Percentiles rank a stretch among this genome's conserved stretches.
Evolutionary conservation across 352 stramenopile species (phyloP).

Genomic region (Elongisporangium prolatum): DNA sequence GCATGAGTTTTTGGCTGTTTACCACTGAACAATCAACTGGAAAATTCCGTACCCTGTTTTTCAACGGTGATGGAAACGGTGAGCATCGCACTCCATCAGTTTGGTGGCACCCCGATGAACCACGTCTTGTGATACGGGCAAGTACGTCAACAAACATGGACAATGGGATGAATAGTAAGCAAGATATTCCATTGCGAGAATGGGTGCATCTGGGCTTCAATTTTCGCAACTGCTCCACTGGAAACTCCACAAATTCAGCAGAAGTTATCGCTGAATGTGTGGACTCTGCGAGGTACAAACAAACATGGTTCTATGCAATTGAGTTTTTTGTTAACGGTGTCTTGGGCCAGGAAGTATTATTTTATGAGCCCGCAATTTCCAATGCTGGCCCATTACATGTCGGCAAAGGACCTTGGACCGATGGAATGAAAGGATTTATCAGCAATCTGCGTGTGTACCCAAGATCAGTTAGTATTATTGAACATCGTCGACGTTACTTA

Average conservation of each 20-base stretch:
- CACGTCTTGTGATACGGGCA: constrained; percentile 57
- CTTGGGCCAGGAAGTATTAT: constrained; percentile 38
- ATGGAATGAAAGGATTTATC: constrained; percentile 60
- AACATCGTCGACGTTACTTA: constrained; percentile 25
- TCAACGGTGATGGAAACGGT: constrained; percentile 62
- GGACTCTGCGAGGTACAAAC: background rate
- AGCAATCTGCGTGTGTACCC: constrained; percentile 48
- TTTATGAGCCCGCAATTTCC: constrained; percentile 37
- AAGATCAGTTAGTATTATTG: constrained; percentile 15
- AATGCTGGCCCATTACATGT: constrained; percentile 66
- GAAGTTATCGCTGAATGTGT: constrained; percentile 8
- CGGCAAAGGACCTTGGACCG: constrained; percentile 60
- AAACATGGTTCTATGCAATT: constrained; percentile 40
- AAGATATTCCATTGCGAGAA: constrained; percentile 34
- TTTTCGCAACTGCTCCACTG: constrained; percentile 55
- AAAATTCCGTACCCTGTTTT: constrained; percentile 68
- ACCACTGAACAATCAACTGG: constrained; percentile 49
- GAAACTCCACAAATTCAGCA: background rate
- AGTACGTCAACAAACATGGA: constrained; percentile 54
- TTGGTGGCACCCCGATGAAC: constrained; percentile 74
- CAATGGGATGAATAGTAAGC: constrained; percentile 43
- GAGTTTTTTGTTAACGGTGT: constrained; percentile 56
- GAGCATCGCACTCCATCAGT: constrained; percentile 74
- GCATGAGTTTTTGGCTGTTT: constrained; percentile 65
- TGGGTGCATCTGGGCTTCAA: constrained; percentile 74